Percentiles rank a stretch among this genome's conserved stretches.
Evolutionary conservation across 345 rosid species (phyloP).

Genomic region (Euphorbia lathyris): DNA sequence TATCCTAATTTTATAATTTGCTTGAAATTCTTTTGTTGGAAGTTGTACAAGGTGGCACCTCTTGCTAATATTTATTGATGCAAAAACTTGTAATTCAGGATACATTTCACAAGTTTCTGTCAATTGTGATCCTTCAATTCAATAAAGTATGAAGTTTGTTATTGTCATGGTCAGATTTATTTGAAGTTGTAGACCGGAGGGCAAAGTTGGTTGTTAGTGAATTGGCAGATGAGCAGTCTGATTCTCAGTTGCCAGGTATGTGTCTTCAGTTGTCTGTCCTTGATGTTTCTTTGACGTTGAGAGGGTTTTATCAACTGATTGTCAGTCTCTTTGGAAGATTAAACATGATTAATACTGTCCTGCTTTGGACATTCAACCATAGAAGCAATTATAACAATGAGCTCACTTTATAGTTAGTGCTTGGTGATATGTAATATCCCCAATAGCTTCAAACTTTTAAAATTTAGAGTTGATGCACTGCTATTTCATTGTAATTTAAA

Average conservation of each 20-base stretch:
- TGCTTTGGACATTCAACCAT: background rate
- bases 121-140: background rate
- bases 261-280: constrained; percentile 4
- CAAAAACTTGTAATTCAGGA: background rate
- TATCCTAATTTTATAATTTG: background rate
- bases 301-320: constrained; percentile 13
- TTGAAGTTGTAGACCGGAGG: constrained; percentile 93
- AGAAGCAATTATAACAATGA: background rate
- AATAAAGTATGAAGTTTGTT: constrained; percentile 8
- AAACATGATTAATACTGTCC: background rate
- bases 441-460: background rate
- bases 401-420: background rate
- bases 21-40: background rate
- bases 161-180: constrained; percentile 54
- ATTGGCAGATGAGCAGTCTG: constrained; percentile 71
- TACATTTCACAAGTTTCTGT: background rate
- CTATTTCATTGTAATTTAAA: background rate
- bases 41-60: background rate
- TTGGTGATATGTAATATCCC: background rate
- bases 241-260: constrained; percentile 57
- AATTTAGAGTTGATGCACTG: background rate
- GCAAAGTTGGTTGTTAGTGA: constrained; percentile 94
- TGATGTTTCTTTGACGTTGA: background rate
- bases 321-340: constrained; percentile 2
- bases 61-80: background rate